Conservation (phyloP, 2,329 filamentous ascomycete genomes). For the Capronia epimyces region DNA sequence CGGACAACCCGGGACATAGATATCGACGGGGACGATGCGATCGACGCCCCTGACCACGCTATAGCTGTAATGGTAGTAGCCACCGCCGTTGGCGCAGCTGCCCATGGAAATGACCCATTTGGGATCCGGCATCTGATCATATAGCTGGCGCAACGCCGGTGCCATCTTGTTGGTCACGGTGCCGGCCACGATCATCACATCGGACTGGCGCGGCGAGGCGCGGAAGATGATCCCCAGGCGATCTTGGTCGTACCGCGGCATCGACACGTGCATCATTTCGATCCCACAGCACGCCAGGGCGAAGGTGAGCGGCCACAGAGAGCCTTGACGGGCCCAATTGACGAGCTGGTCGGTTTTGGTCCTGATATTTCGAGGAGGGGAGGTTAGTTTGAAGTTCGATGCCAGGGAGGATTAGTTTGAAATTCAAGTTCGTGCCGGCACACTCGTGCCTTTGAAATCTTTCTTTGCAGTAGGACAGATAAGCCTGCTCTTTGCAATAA, state of each 20-base stretch:
- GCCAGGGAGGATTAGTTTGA: too few species aligned
- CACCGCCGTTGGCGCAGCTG: slow-evolving; percentile 74
- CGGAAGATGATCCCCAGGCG: slow-evolving; percentile 84
- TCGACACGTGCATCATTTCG: slow-evolving; percentile 89
- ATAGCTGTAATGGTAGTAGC: slow-evolving; percentile 83
- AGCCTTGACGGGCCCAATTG: slow-evolving; percentile 79
- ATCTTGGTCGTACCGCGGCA: slow-evolving; percentile 85
- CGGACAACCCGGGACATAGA: slow-evolving; percentile 69
- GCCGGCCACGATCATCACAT: slow-evolving; percentile 88
- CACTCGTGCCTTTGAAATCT: too few species aligned
- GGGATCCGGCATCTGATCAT: slow-evolving; percentile 92
- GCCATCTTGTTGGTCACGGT: slow-evolving; percentile 96
- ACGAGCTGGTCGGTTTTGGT: slow-evolving; percentile 56
- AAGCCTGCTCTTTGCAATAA: too few species aligned
- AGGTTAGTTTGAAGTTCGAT: not conserved
- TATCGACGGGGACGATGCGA: slow-evolving; percentile 69
- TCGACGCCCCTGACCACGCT: slow-evolving; percentile 69
- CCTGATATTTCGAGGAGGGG: not conserved
- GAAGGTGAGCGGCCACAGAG: slow-evolving; percentile 86
- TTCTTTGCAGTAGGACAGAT: too few species aligned
- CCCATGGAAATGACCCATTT: slow-evolving; percentile 82
- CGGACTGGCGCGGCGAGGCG: slow-evolving; percentile 76
- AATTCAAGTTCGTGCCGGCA: too few species aligned
- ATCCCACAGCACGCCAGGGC: slow-evolving; percentile 81
- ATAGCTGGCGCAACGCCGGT: slow-evolving; percentile 78